Evolutionary conservation across 192 early-diverging fungal genomes (phyloP), one percentile per base, ranked within the genome.

Genomic region (Phycomyces nitens): DNA sequence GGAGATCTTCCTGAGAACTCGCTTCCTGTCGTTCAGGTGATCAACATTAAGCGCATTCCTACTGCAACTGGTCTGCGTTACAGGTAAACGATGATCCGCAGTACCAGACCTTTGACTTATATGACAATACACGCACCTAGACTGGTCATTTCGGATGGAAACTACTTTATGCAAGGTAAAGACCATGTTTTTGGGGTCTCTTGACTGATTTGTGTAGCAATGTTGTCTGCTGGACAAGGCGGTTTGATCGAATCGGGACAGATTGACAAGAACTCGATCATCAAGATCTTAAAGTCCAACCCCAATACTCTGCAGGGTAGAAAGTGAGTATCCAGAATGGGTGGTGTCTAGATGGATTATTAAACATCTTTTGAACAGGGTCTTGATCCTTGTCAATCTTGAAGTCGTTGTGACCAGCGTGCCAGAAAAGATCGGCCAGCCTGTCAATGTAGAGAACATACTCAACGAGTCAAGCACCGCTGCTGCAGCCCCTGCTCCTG

Each of bases 101-200:
- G 29, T 34, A 34, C 29, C 29, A 34, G 2, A 5, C 29, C 2
- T 7, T 34, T 34, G 29, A 5, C 29, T 34, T 7, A 34, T 7
- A 34, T 34, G 29, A 5, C 29, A 34, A 34, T 34, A 34, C 2
- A 34, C 29, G 7, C 7, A 5, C 7, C 7, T 60, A 86, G 88
- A 59, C 47, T 85, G 9, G 71, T 91, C 1, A 65, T 91, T 20
- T 88, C 85, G 8, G 89, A 91, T 70, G 88, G 89, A 29, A 53
- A 22, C 14, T 42, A 84, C 61, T 82, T 79, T 34, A 81, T 87
- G 70, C 88, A 89, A 71, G 86, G 88, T 89, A 75, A 40, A 63
- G 6, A 65, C 22, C 12, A 24, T 23, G 22, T 7, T 44, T 38
- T 21, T 9, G 1, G 26, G 10, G 43, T 9, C 6, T 3, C n/a